These are phyloP conservation scores for Chionographis japonica DNA, from an alignment of 106 monocot genomes.

Conservation along the genomic window DNA sequence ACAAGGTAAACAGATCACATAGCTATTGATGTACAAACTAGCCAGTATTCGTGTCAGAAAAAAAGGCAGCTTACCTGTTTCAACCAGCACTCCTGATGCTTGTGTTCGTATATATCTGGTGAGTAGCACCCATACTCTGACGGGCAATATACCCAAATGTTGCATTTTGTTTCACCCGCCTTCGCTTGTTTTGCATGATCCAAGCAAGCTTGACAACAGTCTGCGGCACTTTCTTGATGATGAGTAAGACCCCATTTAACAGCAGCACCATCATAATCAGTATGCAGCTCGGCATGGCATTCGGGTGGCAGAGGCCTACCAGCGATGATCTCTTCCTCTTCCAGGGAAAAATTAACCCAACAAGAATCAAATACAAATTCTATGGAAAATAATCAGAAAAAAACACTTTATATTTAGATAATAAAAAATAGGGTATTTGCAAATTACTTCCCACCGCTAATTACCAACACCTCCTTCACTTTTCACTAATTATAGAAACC, in stretches of 20 bases:
- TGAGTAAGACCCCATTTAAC: constrained; percentile 72
- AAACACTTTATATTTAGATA: background rate
- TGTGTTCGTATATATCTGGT: constrained; percentile 76
- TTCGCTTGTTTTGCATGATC: constrained; percentile 63
- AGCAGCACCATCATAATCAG: constrained; percentile 71
- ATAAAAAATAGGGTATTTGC: too few species aligned
- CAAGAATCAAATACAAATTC: background rate
- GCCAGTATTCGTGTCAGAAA: too few species aligned
- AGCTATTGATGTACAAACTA: too few species aligned
- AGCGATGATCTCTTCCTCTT: constrained; percentile 54
- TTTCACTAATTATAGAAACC: too few species aligned
- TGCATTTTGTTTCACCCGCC: constrained; percentile 53
- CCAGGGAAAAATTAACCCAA: background rate
- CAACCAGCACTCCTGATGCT: constrained; percentile 83
- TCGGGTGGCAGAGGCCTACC: constrained; percentile 48
- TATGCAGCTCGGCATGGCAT: constrained; percentile 66
- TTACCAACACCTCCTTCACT: too few species aligned
- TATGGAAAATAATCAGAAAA: background rate
- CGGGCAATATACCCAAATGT: constrained; percentile 83
- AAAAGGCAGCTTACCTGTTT: constrained; percentile 43
- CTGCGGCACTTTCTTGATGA: constrained; percentile 74
- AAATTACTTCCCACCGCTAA: too few species aligned
- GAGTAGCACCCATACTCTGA: constrained; percentile 62
- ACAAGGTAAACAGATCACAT: too few species aligned
- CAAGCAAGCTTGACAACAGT: constrained; percentile 74